Conservation (phyloP, 441 rosid species). For the Codiaeum variegatum region DNA sequence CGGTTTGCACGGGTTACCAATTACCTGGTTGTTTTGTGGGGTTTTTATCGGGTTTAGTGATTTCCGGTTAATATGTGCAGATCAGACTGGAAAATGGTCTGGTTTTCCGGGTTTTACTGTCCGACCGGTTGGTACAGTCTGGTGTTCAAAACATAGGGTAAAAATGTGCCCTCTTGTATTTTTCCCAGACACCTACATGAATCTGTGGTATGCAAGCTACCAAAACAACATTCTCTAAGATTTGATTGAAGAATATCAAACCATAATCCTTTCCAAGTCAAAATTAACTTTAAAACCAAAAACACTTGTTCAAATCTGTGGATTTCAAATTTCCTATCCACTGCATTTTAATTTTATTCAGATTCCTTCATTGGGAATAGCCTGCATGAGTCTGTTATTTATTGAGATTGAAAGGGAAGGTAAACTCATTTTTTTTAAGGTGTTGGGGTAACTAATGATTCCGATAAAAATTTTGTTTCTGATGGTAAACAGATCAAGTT, state of each 20-base stretch:
- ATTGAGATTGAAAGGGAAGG: background rate
- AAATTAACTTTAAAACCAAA: background rate
- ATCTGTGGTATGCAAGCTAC: background rate
- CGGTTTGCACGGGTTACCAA: too few relatives aligned
- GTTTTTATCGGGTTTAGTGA: too few relatives aligned
- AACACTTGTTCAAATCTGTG: background rate
- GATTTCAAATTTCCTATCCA: background rate
- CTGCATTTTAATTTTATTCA: background rate
- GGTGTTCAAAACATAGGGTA: too few relatives aligned
- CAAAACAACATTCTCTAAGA: background rate
- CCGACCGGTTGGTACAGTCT: too few relatives aligned
- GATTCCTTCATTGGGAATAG: background rate
- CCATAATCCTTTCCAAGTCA: background rate
- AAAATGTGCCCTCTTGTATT: background rate
- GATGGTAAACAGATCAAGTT: constrained; percentile 73
- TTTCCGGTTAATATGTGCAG: too few relatives aligned
- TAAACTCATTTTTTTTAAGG: background rate
- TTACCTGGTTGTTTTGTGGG: too few relatives aligned
- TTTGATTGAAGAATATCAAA: background rate
- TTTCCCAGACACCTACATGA: background rate
- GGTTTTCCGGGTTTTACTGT: too few relatives aligned
- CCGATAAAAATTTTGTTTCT: constrained; percentile 11
- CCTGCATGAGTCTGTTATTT: too few relatives aligned
- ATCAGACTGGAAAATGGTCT: too few relatives aligned
- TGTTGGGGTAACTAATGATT: background rate